Evolutionary conservation across 2,329 filamentous ascomycete species (phyloP).

Genomic region (Dothistroma pini): DNA sequence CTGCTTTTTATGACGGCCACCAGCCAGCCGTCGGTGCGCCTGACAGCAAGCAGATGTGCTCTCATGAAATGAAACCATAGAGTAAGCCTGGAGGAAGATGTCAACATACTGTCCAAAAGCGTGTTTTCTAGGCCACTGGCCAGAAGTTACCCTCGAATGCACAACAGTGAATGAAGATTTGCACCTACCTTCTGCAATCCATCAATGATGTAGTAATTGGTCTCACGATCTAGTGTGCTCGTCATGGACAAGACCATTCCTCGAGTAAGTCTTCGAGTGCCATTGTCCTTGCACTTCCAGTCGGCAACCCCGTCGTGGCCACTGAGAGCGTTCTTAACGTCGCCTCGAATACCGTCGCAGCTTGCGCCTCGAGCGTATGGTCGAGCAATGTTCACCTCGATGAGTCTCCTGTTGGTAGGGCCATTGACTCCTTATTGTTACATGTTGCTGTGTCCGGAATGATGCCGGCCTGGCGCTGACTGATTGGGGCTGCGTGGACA

Average conservation of each 20-base stretch:
- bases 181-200: conserved; percentile 1
- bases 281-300: conserved; percentile 6
- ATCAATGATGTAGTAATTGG: not conserved
- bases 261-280: too few relatives aligned
- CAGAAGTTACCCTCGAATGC: too few relatives aligned
- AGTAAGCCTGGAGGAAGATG: too few relatives aligned
- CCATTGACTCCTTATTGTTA: not conserved
- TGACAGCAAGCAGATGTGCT: too few relatives aligned
- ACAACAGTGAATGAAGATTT: too few relatives aligned
- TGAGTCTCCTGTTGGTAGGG: not conserved
- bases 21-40: too few relatives aligned
- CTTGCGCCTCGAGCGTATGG: conserved; percentile 3
- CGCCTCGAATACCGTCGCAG: not conserved
- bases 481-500: too few relatives aligned
- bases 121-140: too few relatives aligned
- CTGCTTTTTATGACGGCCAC: too few relatives aligned
- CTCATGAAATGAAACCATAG: too few relatives aligned
- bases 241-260: not conserved
- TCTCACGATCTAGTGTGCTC: not conserved
- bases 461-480: too few relatives aligned
- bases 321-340: not conserved
- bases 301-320: not conserved
- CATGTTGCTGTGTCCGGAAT: conserved; percentile 5
- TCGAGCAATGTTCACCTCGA: conserved; percentile 2
- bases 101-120: too few relatives aligned